Conservation (phyloP, 116 monocot species). For the Posidonia oceanica region DNA sequence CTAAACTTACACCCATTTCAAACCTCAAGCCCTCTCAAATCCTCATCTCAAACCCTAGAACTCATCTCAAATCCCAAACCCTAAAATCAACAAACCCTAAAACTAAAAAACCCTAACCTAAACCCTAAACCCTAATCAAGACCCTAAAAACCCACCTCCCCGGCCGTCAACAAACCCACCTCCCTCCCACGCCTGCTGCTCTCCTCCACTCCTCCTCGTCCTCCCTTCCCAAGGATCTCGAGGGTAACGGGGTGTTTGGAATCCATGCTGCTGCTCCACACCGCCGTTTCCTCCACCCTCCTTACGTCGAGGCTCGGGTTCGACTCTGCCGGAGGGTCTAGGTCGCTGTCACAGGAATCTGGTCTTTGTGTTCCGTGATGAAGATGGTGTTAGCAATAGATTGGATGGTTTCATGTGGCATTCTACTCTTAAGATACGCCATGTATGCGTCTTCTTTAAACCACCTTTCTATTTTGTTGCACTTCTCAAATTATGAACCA, state of each 20-base stretch:
- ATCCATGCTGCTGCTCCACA: slow-evolving; percentile 68
- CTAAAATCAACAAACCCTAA: too few relatives aligned
- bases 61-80: too few relatives aligned
- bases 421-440: background rate
- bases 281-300: slow-evolving; percentile 66
- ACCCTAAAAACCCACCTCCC: too few relatives aligned
- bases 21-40: too few relatives aligned
- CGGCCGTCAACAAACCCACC: slow-evolving; percentile 7
- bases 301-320: slow-evolving; percentile 68
- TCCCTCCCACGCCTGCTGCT: background rate
- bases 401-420: background rate
- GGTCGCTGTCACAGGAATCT: slow-evolving; percentile 59
- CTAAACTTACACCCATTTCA: too few relatives aligned
- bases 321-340: slow-evolving; percentile 29
- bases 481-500: too few relatives aligned
- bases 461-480: too few relatives aligned
- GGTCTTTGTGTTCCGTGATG: slow-evolving; percentile 9
- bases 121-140: too few relatives aligned
- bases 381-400: background rate
- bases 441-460: too few relatives aligned
- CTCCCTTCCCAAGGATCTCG: slow-evolving; percentile 16
- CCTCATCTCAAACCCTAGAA: too few relatives aligned
- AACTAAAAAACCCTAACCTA: too few relatives aligned
- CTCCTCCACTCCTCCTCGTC: slow-evolving; percentile 4
- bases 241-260: slow-evolving; percentile 26